phyloP scores from a whole-genome alignment of 768 basidiomycete species.

The Panellus pusillus region DNA sequence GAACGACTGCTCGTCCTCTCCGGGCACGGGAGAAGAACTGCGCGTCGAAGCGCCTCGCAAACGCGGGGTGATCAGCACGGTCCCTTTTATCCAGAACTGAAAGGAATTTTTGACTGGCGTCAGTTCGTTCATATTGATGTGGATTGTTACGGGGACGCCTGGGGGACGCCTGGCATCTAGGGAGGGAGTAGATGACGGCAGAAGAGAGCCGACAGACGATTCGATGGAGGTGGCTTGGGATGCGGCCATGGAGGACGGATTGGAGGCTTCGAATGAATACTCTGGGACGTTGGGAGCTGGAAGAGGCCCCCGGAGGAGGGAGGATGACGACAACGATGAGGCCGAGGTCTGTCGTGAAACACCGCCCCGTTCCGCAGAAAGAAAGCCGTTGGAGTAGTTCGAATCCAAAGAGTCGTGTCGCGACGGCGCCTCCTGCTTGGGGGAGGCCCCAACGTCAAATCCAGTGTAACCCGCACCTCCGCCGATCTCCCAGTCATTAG shows the following conservation, averaged over 20 bases:
- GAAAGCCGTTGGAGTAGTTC: slow-evolving; percentile 26
- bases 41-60: slow-evolving; percentile 24
- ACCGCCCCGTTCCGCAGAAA: slow-evolving; percentile 20
- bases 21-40: slow-evolving; percentile 20
- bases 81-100: slow-evolving; percentile 65
- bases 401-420: slow-evolving; percentile 54
- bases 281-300: slow-evolving; percentile 64
- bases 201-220: slow-evolving; percentile 51
- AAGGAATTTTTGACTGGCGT: slow-evolving; percentile 59
- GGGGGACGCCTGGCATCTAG: slow-evolving; percentile 42
- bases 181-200: slow-evolving; percentile 37
- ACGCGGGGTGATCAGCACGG: slow-evolving; percentile 58
- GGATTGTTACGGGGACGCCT: slow-evolving; percentile 64
- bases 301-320: slow-evolving; percentile 73
- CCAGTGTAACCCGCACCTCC: slow-evolving; percentile 74
- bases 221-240: slow-evolving; percentile 29
- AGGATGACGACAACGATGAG: slow-evolving; percentile 57
- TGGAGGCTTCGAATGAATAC: slow-evolving; percentile 71
- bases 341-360: slow-evolving; percentile 39
- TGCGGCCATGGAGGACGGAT: slow-evolving; percentile 27
- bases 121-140: slow-evolving; percentile 80
- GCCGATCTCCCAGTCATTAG: slow-evolving; percentile 57
- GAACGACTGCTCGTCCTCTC: slow-evolving; percentile 22
- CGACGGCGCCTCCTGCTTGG: slow-evolving; percentile 33
- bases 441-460: slow-evolving; percentile 53